Evolutionary conservation across 768 basidiomycete species (phyloP), one percentile per base, ranked within the genome.

Genomic region (Agaricus blazei): DNA sequence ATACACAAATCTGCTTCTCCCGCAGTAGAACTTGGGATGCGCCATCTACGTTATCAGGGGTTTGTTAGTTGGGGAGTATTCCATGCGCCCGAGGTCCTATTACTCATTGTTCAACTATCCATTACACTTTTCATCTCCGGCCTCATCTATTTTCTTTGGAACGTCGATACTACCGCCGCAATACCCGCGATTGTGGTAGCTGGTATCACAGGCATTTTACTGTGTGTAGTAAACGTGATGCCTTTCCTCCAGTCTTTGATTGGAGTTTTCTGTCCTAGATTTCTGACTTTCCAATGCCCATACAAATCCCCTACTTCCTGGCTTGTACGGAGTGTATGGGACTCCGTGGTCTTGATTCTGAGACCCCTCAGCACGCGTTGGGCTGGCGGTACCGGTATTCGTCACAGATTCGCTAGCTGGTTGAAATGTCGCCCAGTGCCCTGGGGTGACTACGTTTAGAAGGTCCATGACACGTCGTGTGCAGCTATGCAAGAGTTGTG

Each of bases 231-330:
- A 6, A 47, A 45, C 24, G 15, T 54, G 8, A 47, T 54, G 45
- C 53, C 53, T 9, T 45, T 54, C 27, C 14, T 54, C 11, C 53
- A 54, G 34, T 41, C 53, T 11, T 2, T 54, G 26, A 12, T 48
- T 0, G 46, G 38, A 23, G 46, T 36, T 45, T 15, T 54, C 27
- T 3, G 40, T n/a, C 53, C 53, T 9, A 27, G 3, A 28, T 48
- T 37, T 1, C n/a, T 48, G 27, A 46, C 26, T 41, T 19, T 19
- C 45, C 53, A 54, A 36, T 54, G 53, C 27, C 53, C 53, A 19
- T 54, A 48, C 34, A 54, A 54, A 48, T 54, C 53, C 9, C 53
- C 53, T 5, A 48, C 46, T 2, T 54, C 53, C 14, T 54, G 53
- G 53, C 45, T 54, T 24, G 38, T 48, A 7, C 53, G 5, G 34